phyloP scores from a whole-genome alignment of 495 filamentous ascomycete species.

The Clavariopsis aquatica region DNA sequence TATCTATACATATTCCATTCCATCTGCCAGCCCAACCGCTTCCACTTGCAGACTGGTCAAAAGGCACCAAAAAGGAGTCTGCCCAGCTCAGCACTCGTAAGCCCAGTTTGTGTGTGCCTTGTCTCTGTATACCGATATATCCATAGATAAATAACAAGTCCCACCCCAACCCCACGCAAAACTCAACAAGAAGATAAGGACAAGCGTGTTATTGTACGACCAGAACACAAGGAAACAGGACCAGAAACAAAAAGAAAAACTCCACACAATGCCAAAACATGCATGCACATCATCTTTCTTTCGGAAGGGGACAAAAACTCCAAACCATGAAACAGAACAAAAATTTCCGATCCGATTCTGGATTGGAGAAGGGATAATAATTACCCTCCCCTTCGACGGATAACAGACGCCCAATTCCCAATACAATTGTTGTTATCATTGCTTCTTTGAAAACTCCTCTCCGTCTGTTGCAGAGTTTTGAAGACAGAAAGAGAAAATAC shows the following conservation, averaged over 20 bases:
- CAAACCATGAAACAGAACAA: background rate
- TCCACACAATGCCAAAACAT: slow-evolving; percentile 8
- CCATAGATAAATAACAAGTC: background rate
- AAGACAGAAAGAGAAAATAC: background rate
- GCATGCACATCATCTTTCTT: slow-evolving; percentile 5
- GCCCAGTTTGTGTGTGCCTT: background rate
- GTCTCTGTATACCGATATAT: slow-evolving; percentile 1
- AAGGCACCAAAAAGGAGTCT: background rate
- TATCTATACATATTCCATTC: background rate
- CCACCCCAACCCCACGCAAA: background rate
- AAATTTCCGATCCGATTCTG: background rate
- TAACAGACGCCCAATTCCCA: background rate
- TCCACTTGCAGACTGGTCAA: too few species aligned
- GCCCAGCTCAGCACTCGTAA: background rate
- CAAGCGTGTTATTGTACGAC: background rate
- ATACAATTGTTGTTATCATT: background rate
- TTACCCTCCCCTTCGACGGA: background rate
- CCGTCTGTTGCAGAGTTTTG: background rate
- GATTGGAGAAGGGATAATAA: background rate
- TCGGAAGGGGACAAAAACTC: background rate
- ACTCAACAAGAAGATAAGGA: background rate
- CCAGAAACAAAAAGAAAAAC: background rate
- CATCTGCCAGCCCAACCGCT: too few species aligned
- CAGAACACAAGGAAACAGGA: background rate
- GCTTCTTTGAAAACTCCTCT: background rate